Evolutionary conservation across 495 filamentous ascomycete species (phyloP).

Genomic region (Polyplosphaeria fusca): DNA sequence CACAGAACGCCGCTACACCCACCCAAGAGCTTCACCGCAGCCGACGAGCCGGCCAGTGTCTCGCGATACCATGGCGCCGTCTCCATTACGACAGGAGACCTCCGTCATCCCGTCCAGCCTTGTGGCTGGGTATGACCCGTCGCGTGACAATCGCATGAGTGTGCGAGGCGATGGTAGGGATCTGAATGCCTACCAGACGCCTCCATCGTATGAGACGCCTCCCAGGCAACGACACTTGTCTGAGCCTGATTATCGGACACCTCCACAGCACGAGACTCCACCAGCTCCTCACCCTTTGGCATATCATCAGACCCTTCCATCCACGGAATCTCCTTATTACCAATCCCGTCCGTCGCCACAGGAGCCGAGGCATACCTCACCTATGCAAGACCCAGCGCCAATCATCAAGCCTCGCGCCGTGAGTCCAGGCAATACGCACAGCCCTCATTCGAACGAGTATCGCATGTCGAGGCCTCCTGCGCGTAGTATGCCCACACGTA

Average conservation of each 20-base stretch:
- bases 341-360: conserved; percentile 29
- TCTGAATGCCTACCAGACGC: conserved; percentile 6
- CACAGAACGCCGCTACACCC: conserved; percentile 27
- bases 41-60: conserved; percentile 26
- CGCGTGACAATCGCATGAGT: conserved; percentile 12
- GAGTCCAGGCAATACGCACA: conserved; percentile 39
- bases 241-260: conserved; percentile 22
- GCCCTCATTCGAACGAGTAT: conserved; percentile 8
- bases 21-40: conserved; percentile 21
- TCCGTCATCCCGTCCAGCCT: conserved; percentile 25
- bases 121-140: conserved; percentile 24
- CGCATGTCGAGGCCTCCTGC: conserved; percentile 32
- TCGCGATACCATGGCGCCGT: conserved; percentile 30
- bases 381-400: conserved; percentile 33
- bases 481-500: conserved; percentile 60
- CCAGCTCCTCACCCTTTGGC: conserved; percentile 33
- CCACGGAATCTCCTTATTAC: conserved; percentile 11
- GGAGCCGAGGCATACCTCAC: conserved; percentile 28
- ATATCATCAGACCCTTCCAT: conserved; percentile 24
- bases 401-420: conserved; percentile 49
- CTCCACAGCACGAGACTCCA: conserved; percentile 33
- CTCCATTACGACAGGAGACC: conserved; percentile 24
- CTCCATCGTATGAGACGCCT: conserved; percentile 30
- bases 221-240: conserved; percentile 16
- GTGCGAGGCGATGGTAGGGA: conserved; percentile 10